These are phyloP conservation scores for Hypomontagnella monticulosa DNA, from an alignment of 495 filamentous ascomycete species.

Conservation along the genomic window DNA sequence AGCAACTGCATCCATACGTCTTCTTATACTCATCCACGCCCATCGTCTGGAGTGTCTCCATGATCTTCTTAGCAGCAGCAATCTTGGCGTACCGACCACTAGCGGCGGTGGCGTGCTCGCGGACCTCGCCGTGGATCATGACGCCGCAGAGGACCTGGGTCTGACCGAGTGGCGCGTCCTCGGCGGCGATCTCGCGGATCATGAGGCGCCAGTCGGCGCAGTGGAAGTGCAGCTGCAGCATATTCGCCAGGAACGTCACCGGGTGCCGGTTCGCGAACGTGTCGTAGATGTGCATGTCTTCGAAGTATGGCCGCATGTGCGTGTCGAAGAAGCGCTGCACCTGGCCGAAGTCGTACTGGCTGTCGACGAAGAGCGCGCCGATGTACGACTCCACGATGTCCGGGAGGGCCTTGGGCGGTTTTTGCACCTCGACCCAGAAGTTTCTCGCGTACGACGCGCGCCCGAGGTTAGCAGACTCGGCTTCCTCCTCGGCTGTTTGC, in stretches of 20 bases:
- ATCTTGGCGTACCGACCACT: slow-evolving; percentile 78
- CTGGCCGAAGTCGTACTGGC: slow-evolving; percentile 75
- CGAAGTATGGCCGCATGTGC: slow-evolving; percentile 80
- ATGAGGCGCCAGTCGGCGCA: slow-evolving; percentile 61
- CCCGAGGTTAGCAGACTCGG: slow-evolving; percentile 42
- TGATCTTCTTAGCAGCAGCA: slow-evolving; percentile 73
- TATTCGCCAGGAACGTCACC: slow-evolving; percentile 57
- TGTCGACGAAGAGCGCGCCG: slow-evolving; percentile 92
- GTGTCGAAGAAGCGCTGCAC: slow-evolving; percentile 80
- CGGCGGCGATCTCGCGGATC: slow-evolving; percentile 42
- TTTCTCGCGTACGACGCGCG: slow-evolving; percentile 67
- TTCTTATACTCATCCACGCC: slow-evolving; percentile 65
- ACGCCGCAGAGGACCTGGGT: slow-evolving; percentile 73
- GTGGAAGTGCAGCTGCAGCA: slow-evolving; percentile 56
- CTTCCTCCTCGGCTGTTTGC: slow-evolving; percentile 51
- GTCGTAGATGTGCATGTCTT: slow-evolving; percentile 90
- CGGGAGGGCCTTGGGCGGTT: slow-evolving; percentile 86
- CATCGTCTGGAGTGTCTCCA: slow-evolving; percentile 67
- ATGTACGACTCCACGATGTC: slow-evolving; percentile 92
- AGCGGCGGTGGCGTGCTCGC: slow-evolving; percentile 68
- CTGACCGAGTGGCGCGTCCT: slow-evolving; percentile 44
- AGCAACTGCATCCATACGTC: slow-evolving; percentile 72
- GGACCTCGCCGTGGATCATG: slow-evolving; percentile 75
- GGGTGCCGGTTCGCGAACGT: slow-evolving; percentile 90
- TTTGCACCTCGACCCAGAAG: slow-evolving; percentile 77